Evolutionary conservation across 768 basidiomycete species (phyloP), one percentile per base, ranked within the genome.

Genomic region (Mycena vulgaris): DNA sequence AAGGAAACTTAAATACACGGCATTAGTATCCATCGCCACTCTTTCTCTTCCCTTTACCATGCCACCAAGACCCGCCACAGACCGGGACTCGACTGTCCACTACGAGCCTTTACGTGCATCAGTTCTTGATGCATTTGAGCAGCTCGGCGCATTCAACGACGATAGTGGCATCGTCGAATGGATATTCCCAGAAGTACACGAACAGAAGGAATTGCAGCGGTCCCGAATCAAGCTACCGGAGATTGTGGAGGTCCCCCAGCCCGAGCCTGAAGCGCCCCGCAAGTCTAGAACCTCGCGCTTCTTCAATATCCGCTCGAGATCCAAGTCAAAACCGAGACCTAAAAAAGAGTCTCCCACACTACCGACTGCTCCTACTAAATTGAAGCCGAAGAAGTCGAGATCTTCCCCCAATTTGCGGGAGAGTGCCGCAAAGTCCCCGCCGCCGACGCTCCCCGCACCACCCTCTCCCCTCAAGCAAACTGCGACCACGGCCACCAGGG

Each of bases 111-210:
- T 73, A 10, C 69, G 73, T 9, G 70, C 69, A 21, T 74, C 73
- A 0, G 73, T 74, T 7, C 57, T 74, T 0, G 73, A 74, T 45
- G 73, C 45, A 23, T 74, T 74, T 23, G 48, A 58, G 21, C 69
- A 74, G 42, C 73, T 74, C 40, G 73, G 73, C 27, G 73, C 73
- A 3, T 69, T 74, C 35, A 66, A 74, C 63, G 58, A 74, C 14
- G 63, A 71, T 17, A 71, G 69, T 30, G 66, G 67, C 23, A 59
- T 74, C 25, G 73, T 71, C 31, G 73, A 74, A 9, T 71, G 66
- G 69, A 71, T 74, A 55, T 74, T 74, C 23, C 69, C 69, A 2
- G 73, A 74, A 23, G 49, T 73, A 7, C 65, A 63, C n/a, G 48
- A 52, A 19, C 55, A 73, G 49, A 66, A 67, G 49, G 48, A 70